Base-by-base conservation (phyloP, 768 basidiomycete genomes). In the Trametes maxima region DNA sequence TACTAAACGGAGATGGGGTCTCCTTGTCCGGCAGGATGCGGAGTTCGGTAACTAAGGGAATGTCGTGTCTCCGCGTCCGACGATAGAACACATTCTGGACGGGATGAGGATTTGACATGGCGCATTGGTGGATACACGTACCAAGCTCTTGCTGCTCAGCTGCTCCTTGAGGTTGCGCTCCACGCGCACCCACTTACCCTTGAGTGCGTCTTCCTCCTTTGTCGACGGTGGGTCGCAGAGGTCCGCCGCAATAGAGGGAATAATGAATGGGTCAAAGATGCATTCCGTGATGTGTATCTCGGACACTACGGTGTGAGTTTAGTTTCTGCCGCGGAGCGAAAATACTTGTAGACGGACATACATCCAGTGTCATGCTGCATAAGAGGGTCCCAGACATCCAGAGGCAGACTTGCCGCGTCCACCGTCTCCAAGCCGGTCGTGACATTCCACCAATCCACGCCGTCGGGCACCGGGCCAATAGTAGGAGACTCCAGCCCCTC, bases 151-250 rank as follows among this genome's bases (percentile, higher is more conserved):
- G 24, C 83, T 72, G 59, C 78, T 88, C 66, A 70, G 75, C 78
- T 82, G 84, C 78, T 78, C 65, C 70, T 95, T 95, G 36, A 98
- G 73, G 75, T 98, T 90, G 46, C 85, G 81, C 40, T 86, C 85
- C 13, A 99, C 88, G 14, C 90, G 85, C 1, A 96, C 93, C 96
- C 96, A 99, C 67, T 88, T 91, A 0, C 90, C 90, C 65, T 82
- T 86, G 66, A 86, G 82, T 5, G 88, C 86, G 69, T 94, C 90
- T 49, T 88, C 74, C 69, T 92, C 89, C 12, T 78, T 77, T 1
- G 86, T 92, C 1, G 88, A 82, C 1, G 79, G 72, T 0, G 95
- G 95, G 0, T 75, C 74, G 70, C 95, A 98, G 12, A 90, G 63
- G 24, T 84, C 81, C 0, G 56, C 42, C 0, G 66, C 55, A 19